Conservation (phyloP, 1,284 basidiomycete species). For the Cryptococcus jaspeensis region DNA sequence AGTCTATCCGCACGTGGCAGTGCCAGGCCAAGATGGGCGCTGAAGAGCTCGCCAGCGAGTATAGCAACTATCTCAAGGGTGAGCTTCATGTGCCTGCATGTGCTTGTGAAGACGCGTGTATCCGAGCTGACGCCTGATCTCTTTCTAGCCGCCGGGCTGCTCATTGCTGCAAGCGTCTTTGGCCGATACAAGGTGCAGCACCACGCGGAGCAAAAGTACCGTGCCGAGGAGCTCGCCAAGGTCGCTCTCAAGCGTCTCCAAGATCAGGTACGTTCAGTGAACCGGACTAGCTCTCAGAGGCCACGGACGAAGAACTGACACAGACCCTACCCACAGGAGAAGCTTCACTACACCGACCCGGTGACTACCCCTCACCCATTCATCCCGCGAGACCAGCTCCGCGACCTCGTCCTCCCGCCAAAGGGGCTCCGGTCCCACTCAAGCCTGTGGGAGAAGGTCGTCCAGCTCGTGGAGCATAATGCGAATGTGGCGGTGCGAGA, state of each 20-base stretch:
- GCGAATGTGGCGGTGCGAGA: slow-evolving; percentile 87
- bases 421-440: slow-evolving; percentile 63
- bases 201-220: slow-evolving; percentile 64
- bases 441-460: slow-evolving; percentile 81
- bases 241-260: slow-evolving; percentile 76
- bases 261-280: slow-evolving; percentile 58
- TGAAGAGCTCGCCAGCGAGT: no score
- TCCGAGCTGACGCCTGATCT: slow-evolving; percentile 15
- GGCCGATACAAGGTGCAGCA: slow-evolving; percentile 54
- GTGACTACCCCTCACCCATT: slow-evolving; percentile 73
- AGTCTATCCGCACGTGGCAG: no score
- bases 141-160: slow-evolving; percentile 32
- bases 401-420: slow-evolving; percentile 82
- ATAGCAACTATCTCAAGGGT: no score
- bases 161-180: slow-evolving; percentile 46
- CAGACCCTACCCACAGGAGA: slow-evolving; percentile 54
- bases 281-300: no score
- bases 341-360: slow-evolving; percentile 80
- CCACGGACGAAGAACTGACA: no score
- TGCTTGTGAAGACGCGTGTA: no score
- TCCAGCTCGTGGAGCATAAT: slow-evolving; percentile 85
- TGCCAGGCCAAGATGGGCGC: no score
- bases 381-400: slow-evolving; percentile 82
- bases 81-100: no score
- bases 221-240: slow-evolving; percentile 73